Evolutionary conservation across 805 yeast species (phyloP).

Genomic region (Suhomyces sp.): DNA sequence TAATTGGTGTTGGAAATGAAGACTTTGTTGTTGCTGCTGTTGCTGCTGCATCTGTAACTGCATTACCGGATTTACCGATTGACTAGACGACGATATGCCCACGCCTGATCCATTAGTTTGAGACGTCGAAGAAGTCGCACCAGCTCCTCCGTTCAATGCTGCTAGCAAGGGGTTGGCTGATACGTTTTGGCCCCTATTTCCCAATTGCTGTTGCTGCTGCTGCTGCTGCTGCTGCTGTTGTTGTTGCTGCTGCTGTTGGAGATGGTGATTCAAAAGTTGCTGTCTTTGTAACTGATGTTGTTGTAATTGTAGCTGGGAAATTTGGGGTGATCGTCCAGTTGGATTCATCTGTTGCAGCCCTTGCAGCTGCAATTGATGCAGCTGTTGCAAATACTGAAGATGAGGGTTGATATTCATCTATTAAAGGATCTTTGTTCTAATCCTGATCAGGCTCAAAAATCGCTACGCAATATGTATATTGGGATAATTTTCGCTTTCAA

Average conservation of each 20-base stretch:
- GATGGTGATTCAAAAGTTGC: constrained; percentile 31
- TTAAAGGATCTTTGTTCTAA: not conserved
- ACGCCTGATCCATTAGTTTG: constrained; percentile 13
- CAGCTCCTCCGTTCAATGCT: constrained; percentile 29
- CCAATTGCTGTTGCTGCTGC: constrained; percentile 12
- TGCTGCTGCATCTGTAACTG: constrained; percentile 32
- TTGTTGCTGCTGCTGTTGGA: constrained; percentile 18
- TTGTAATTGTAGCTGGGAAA: constrained; percentile 28
- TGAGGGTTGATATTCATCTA: constrained; percentile 43
- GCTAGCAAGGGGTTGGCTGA: constrained; percentile 36
- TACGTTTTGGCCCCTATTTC: constrained; percentile 17
- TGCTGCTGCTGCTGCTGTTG: constrained; percentile 13
- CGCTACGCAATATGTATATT: not conserved
- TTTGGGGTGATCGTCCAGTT: constrained; percentile 32
- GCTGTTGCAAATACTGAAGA: constrained; percentile 41
- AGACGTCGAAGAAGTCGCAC: constrained; percentile 3
- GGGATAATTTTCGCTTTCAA: not conserved
- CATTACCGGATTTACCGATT: constrained; percentile 25
- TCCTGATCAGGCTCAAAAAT: not conserved
- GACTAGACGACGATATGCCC: constrained; percentile 12
- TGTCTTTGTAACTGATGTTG: constrained; percentile 37
- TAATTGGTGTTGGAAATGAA: constrained; percentile 16
- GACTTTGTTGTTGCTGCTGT: constrained; percentile 17
- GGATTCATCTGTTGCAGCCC: constrained; percentile 17
- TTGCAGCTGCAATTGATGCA: constrained; percentile 24